These are phyloP conservation scores for Penicillium macrosclerotiorum DNA, from an alignment of 495 filamentous ascomycete species.

Conservation along the genomic window DNA sequence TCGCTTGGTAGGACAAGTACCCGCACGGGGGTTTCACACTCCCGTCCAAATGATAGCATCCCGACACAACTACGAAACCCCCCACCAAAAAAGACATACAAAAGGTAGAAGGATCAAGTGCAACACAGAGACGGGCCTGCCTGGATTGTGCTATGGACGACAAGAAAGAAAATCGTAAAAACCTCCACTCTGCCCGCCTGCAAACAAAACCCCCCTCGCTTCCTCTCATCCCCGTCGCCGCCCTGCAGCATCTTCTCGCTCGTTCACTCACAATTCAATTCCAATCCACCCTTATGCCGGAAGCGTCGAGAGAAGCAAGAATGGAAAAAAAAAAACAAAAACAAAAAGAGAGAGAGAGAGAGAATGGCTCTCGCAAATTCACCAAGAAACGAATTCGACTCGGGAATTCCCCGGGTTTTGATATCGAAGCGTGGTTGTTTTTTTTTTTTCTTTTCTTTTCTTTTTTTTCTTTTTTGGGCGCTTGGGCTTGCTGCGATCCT, in stretches of 20 bases:
- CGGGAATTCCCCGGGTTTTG: too few relatives aligned
- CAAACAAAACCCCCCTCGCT: conserved; percentile 4
- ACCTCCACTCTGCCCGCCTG: background rate
- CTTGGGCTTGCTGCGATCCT: background rate
- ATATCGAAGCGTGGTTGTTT: too few relatives aligned
- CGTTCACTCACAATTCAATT: background rate
- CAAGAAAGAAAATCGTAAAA: conserved; percentile 18
- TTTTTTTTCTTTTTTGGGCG: background rate
- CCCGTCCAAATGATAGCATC: too few relatives aligned
- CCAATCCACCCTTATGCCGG: background rate
- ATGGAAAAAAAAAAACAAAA: too few relatives aligned
- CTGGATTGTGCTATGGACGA: conserved; percentile 25
- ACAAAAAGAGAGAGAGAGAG: too few relatives aligned
- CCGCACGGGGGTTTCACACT: too few relatives aligned
- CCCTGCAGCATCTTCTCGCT: background rate
- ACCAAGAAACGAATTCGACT: too few relatives aligned
- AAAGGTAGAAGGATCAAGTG: too few relatives aligned
- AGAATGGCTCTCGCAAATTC: too few relatives aligned
- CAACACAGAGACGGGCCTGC: conserved; percentile 19
- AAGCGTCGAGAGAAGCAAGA: background rate
- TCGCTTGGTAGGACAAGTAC: too few relatives aligned
- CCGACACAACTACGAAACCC: background rate
- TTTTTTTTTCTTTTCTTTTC: background rate
- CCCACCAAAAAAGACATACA: background rate
- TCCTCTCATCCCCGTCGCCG: background rate